Percentiles rank a stretch among this genome's conserved stretches.
Evolutionary conservation across 2,329 filamentous ascomycete genomes (phyloP).

Genomic region (Curvularia hawaiiensis): DNA sequence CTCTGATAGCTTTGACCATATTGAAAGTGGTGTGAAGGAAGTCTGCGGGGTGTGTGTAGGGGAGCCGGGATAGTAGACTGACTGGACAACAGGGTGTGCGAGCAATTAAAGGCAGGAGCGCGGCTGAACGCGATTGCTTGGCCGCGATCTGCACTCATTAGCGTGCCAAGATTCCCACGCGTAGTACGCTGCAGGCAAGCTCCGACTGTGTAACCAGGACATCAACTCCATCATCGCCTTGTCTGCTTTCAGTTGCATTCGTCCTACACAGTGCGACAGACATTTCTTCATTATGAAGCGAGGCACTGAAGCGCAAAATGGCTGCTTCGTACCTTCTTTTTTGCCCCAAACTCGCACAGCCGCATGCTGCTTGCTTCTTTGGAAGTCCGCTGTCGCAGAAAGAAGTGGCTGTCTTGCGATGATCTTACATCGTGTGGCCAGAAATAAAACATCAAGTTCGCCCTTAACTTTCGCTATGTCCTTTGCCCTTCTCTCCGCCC

Average conservation of each 20-base stretch:
- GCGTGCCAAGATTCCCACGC: slow-evolving; percentile 10
- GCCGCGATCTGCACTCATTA: slow-evolving; percentile 12
- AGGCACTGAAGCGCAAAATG: neutral
- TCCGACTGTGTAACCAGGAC: neutral
- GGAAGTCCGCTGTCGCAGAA: slow-evolving; percentile 2
- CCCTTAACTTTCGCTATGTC: neutral
- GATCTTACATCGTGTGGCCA: neutral
- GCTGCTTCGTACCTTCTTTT: neutral
- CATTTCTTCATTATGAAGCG: neutral
- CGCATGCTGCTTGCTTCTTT: slow-evolving; percentile 6
- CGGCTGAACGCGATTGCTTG: slow-evolving; percentile 23
- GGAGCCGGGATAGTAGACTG: slow-evolving; percentile 11
- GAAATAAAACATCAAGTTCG: neutral
- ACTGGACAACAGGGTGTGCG: slow-evolving; percentile 36
- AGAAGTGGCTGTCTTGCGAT: neutral
- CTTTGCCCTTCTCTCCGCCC: neutral
- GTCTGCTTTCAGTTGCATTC: neutral
- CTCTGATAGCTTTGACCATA: slow-evolving; percentile 65
- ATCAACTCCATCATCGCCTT: neutral
- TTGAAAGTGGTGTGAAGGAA: slow-evolving; percentile 22
- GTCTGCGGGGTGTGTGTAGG: slow-evolving; percentile 10
- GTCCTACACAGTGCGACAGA: neutral
- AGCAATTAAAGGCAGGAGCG: slow-evolving; percentile 2
- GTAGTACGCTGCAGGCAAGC: neutral
- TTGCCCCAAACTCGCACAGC: neutral